Percentiles rank a stretch among this genome's conserved stretches.
These are phyloP conservation scores for Trichocladium antarcticum DNA, from an alignment of 495 filamentous ascomycete genomes.

Conservation along the genomic window DNA sequence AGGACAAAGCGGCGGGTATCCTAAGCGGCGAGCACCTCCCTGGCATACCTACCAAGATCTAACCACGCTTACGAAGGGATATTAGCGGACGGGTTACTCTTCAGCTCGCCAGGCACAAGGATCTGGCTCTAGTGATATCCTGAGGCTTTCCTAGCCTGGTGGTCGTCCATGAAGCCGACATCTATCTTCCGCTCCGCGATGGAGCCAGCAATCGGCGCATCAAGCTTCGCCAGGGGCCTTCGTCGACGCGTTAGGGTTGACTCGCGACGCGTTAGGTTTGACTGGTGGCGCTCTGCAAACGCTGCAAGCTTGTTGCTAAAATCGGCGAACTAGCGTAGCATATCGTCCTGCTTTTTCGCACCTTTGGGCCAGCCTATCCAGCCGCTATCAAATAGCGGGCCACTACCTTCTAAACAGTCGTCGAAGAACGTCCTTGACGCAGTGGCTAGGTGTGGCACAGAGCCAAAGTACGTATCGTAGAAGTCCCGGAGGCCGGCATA, in stretches of 20 bases:
- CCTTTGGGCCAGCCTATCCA: conserved; percentile 27
- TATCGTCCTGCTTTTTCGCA: conserved; percentile 22
- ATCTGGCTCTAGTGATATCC: conserved; percentile 36
- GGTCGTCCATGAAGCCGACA: conserved; percentile 33
- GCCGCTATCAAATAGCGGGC: conserved; percentile 21
- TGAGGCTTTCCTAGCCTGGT: conserved; percentile 19
- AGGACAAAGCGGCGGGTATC: conserved; percentile 38
- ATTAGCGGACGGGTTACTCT: conserved; percentile 35
- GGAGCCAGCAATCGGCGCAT: conserved; percentile 32
- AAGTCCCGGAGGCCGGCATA: neutral
- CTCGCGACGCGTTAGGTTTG: no score
- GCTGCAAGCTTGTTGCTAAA: conserved; percentile 23
- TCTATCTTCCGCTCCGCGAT: conserved; percentile 34
- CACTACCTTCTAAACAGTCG: conserved; percentile 27
- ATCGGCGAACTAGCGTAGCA: conserved; percentile 28
- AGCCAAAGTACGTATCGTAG: conserved; percentile 27
- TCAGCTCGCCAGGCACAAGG: conserved; percentile 39
- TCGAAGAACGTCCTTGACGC: conserved; percentile 29
- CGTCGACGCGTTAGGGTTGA: conserved; percentile 17
- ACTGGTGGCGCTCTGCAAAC: conserved; percentile 22
- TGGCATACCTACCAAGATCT: neutral
- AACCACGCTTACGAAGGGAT: conserved; percentile 27
- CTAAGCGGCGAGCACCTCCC: conserved; percentile 19
- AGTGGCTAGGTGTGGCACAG: conserved; percentile 23
- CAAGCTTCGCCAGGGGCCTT: conserved; percentile 26